Percentiles rank a stretch among this genome's conserved stretches.
Evolutionary conservation across 805 yeast species (phyloP).

Genomic region (Yarrowia deformans): DNA sequence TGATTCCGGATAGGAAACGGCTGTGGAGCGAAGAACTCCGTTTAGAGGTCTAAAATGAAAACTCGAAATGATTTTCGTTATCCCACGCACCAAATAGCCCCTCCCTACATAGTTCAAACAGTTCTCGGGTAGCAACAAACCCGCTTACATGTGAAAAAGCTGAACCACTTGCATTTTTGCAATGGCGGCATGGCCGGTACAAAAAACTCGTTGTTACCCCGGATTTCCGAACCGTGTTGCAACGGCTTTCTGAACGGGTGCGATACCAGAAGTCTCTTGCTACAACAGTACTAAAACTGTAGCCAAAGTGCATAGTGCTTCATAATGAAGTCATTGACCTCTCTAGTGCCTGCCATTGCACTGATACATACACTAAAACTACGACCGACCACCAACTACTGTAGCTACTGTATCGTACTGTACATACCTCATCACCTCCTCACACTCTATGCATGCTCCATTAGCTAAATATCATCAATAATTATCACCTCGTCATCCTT

Average conservation of each 20-base stretch:
- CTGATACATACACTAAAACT: background rate
- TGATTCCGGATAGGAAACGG: background rate
- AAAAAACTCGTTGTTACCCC: background rate
- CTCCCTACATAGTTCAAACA: too few species aligned
- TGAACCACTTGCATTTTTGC: slow-evolving; percentile 2
- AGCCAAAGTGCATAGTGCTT: too few species aligned
- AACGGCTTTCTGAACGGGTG: too few species aligned
- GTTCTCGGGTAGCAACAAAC: background rate
- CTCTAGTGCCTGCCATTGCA: too few species aligned
- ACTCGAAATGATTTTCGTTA: background rate
- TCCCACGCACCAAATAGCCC: background rate
- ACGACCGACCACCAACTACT: too few species aligned
- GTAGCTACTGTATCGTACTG: too few species aligned
- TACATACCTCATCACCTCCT: too few species aligned
- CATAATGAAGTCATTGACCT: background rate
- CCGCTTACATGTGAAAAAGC: slow-evolving; percentile 16
- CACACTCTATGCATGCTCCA: slow-evolving; percentile 28
- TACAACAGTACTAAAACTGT: too few species aligned
- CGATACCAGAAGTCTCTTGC: too few species aligned
- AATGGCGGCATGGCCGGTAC: background rate
- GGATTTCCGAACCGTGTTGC: background rate
- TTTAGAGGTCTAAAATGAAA: background rate
- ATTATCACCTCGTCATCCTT: slow-evolving; percentile 22
- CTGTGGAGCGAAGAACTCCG: too few species aligned
- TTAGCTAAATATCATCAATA: slow-evolving; percentile 34